Conservation (phyloP, 163 green algal genomes). For the Chlamydomonas reinhardtii region DNA sequence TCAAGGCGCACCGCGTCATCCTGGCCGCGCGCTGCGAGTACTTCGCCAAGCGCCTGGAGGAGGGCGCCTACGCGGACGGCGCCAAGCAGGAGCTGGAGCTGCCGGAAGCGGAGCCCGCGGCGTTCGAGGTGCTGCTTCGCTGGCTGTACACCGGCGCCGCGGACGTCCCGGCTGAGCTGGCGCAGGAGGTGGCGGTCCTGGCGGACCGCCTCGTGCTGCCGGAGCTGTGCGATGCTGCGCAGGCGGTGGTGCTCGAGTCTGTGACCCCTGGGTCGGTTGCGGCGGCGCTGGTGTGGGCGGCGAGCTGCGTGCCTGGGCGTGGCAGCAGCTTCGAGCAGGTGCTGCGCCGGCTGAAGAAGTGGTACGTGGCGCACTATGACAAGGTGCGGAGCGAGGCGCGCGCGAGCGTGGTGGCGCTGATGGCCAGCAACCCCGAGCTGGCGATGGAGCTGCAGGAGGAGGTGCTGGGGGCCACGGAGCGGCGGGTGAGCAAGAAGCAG, state of each 20-base stretch:
- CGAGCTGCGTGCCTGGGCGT: background rate
- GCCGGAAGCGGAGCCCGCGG: slow-evolving; percentile 7
- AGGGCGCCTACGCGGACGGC: background rate
- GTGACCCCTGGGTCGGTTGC: background rate
- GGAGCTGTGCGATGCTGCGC: background rate
- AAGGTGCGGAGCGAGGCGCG: background rate
- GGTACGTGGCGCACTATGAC: background rate
- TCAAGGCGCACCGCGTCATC: background rate
- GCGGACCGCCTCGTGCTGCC: slow-evolving; percentile 11
- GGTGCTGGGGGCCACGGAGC: too few relatives aligned
- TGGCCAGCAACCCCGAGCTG: too few relatives aligned
- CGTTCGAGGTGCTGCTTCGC: background rate
- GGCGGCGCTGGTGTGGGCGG: slow-evolving; percentile 4
- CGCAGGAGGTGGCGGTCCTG: slow-evolving; percentile 1
- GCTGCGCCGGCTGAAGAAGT: background rate
- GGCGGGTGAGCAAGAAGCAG: too few relatives aligned
- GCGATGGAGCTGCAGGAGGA: too few relatives aligned
- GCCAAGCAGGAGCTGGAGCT: background rate
- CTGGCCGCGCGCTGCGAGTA: background rate
- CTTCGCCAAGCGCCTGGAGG: background rate
- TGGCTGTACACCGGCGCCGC: background rate
- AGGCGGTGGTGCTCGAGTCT: background rate
- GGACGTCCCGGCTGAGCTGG: background rate
- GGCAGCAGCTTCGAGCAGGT: background rate
- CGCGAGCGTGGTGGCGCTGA: too few relatives aligned